Percentiles rank a stretch among this genome's conserved stretches.
Conservation (phyloP, 2,329 filamentous ascomycete genomes). For the Arthrocladium fulminans region DNA sequence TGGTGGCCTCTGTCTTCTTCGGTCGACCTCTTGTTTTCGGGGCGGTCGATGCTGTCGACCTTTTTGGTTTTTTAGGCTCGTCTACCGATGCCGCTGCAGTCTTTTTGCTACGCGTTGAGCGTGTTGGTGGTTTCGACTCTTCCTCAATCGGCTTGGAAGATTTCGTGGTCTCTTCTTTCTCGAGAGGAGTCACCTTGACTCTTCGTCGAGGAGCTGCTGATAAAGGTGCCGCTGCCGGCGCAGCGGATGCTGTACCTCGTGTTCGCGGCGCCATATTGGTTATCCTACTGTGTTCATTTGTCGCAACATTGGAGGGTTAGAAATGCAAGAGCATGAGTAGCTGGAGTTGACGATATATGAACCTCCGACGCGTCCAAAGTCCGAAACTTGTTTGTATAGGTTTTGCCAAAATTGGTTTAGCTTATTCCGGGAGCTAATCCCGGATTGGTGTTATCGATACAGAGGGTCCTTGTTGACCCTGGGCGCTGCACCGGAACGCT, state of each 20-base stretch:
- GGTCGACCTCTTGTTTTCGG: constrained; percentile 24
- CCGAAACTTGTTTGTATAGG: too few relatives aligned
- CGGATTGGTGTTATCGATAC: too few relatives aligned
- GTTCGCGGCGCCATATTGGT: constrained; percentile 3
- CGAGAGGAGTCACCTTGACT: constrained; percentile 21
- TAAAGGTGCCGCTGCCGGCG: constrained; percentile 4
- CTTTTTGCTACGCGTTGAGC: constrained; percentile 12
- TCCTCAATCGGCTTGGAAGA: constrained; percentile 2
- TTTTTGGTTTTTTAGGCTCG: constrained; percentile 6
- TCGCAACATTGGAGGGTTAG: background rate
- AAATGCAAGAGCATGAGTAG: background rate
- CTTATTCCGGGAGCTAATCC: too few relatives aligned
- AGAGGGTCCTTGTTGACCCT: too few relatives aligned
- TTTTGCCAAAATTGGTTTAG: background rate
- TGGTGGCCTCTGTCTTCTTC: constrained; percentile 19
- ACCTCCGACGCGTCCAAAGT: background rate
- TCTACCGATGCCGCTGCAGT: constrained; percentile 6
- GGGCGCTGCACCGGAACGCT: too few relatives aligned
- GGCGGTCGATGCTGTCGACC: constrained; percentile 7
- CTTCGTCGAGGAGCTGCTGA: constrained; percentile 19
- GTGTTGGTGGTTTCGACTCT: constrained; percentile 10
- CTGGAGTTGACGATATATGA: background rate
- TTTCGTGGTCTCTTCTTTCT: constrained; percentile 1
- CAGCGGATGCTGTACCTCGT: constrained; percentile 1
- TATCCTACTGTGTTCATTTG: background rate